A percentile compares a stretch with the other conserved stretches of the same genome.
These are phyloP conservation scores for Fraxinus paxiana DNA, from an alignment of 305 asterid species.

Conservation along the genomic window DNA sequence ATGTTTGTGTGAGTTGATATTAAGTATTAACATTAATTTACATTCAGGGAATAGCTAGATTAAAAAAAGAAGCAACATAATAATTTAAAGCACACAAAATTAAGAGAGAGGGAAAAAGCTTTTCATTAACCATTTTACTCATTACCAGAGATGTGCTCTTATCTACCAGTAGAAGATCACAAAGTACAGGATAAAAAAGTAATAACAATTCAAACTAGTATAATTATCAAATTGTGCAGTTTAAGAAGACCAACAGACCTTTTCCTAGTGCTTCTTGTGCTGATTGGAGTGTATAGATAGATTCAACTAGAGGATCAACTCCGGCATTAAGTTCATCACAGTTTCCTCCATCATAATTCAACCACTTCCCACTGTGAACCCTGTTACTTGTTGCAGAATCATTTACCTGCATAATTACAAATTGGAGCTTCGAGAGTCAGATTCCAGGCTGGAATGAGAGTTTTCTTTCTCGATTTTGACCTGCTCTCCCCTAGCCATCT, in stretches of 20 bases:
- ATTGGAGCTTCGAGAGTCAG: slow-evolving; percentile 77
- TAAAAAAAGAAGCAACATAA: not conserved
- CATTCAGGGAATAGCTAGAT: not conserved
- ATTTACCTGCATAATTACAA: slow-evolving; percentile 57
- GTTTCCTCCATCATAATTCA: slow-evolving; percentile 44
- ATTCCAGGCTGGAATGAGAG: slow-evolving; percentile 89
- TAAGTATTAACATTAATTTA: not conserved
- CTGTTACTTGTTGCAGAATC: slow-evolving; percentile 43
- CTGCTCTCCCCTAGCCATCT: slow-evolving; percentile 62
- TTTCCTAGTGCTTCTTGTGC: slow-evolving; percentile 54
- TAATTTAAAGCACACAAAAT: not conserved
- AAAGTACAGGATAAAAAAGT: not conserved
- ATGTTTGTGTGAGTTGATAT: not conserved
- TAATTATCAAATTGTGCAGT: not conserved
- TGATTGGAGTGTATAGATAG: slow-evolving; percentile 49
- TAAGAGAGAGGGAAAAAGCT: not conserved
- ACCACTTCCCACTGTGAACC: slow-evolving; percentile 37
- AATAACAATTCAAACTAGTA: not conserved
- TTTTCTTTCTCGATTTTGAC: slow-evolving; percentile 82
- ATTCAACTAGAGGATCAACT: slow-evolving; percentile 46
- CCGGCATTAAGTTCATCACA: slow-evolving; percentile 43
- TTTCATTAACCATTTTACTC: not conserved
- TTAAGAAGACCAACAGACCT: slow-evolving; percentile 40
- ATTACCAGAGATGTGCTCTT: not conserved
- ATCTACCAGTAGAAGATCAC: not conserved